Percentiles rank a stretch among this genome's conserved stretches.
Evolutionary conservation across 257 asterid species (phyloP).

Genomic region (Leptodermis oblonga): DNA sequence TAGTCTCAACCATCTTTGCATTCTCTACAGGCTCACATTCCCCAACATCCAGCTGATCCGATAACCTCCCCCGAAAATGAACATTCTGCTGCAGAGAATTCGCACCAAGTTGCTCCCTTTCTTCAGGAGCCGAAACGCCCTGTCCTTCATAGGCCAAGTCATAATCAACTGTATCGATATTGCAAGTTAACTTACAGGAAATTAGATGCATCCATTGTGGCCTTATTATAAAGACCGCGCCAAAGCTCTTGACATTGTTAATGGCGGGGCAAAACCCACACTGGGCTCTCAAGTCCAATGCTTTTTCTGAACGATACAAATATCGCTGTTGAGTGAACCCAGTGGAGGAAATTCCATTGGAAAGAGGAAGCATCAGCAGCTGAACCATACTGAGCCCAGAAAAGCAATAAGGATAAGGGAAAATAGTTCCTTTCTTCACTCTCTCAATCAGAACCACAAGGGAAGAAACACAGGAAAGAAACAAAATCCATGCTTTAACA

Average conservation of each 20-base stretch:
- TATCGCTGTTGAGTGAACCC: neutral
- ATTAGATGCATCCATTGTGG: slow-evolving; percentile 1
- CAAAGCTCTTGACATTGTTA: slow-evolving; percentile 21
- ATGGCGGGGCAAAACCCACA: slow-evolving; percentile 14
- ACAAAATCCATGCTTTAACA: neutral
- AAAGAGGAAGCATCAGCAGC: slow-evolving; percentile 9
- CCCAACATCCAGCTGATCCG: slow-evolving; percentile 13
- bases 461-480: neutral
- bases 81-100: slow-evolving; percentile 21
- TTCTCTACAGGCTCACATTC: slow-evolving; percentile 5
- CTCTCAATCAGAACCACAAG: neutral
- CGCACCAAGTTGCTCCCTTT: slow-evolving; percentile 30
- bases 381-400: slow-evolving; percentile 20
- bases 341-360: slow-evolving; percentile 9
- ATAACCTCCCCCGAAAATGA: slow-evolving; percentile 33
- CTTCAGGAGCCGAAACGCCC: slow-evolving; percentile 11
- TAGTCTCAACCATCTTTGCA: slow-evolving; percentile 25
- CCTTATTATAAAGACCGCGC: slow-evolving; percentile 12
- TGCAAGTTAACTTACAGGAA: slow-evolving; percentile 12
- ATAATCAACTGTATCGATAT: slow-evolving; percentile 36
- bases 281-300: slow-evolving; percentile 16
- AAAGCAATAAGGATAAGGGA: neutral
- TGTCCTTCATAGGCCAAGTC: slow-evolving; percentile 32
- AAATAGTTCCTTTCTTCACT: neutral
- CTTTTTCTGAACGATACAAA: neutral